A percentile compares a stretch with the other conserved stretches of the same genome.
Evolutionary conservation across 2,329 filamentous ascomycete species (phyloP).

Genomic region (Aspergillus ruber): DNA sequence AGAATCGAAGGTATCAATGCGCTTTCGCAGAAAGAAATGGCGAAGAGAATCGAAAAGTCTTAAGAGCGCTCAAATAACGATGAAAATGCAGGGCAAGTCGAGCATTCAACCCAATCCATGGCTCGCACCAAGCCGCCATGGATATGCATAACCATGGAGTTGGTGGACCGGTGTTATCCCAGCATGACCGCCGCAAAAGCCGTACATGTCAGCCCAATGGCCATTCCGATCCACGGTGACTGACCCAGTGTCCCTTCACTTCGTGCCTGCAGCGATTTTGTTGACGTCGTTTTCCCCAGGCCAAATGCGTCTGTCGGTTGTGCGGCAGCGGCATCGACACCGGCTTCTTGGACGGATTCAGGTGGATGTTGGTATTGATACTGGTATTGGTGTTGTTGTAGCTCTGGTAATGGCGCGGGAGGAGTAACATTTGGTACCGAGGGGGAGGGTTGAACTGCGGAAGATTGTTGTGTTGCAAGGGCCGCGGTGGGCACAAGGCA

Average conservation of each 20-base stretch:
- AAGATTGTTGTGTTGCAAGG: constrained; percentile 17
- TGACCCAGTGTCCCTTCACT: constrained; percentile 35
- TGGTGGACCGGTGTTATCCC: constrained; percentile 17
- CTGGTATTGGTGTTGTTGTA: background rate
- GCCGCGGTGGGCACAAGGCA: constrained; percentile 16
- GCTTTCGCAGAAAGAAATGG: too few relatives aligned
- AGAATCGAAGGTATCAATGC: too few relatives aligned
- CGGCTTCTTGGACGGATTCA: background rate
- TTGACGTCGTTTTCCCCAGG: constrained; percentile 3
- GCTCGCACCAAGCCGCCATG: too few relatives aligned
- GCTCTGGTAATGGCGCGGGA: constrained; percentile 9
- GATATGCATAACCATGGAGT: background rate
- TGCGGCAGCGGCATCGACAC: background rate
- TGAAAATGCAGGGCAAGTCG: too few relatives aligned
- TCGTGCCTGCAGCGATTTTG: constrained; percentile 25
- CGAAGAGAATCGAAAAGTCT: too few relatives aligned
- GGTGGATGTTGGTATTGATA: background rate
- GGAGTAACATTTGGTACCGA: constrained; percentile 13
- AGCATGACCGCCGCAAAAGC: constrained; percentile 34
- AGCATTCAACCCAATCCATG: too few relatives aligned
- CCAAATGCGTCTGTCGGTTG: background rate
- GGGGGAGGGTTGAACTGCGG: constrained; percentile 18
- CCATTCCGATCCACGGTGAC: constrained; percentile 38
- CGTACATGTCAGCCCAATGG: constrained; percentile 34
- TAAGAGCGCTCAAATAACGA: too few relatives aligned